Conservation (phyloP, 441 rosid species). For the Populus trichocarpa region DNA sequence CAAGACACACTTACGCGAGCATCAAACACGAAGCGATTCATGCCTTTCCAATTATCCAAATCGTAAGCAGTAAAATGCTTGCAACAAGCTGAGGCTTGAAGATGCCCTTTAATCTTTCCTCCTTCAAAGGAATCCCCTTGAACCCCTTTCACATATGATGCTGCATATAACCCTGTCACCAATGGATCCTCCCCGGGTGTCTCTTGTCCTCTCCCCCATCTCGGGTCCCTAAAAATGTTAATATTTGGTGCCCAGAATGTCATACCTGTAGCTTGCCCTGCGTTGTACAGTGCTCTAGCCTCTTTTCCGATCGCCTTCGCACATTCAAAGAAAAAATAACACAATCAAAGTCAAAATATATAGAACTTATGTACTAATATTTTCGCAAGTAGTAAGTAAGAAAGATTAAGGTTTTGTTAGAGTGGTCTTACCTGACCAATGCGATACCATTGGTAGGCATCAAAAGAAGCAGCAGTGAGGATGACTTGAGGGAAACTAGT, state of each 20-base stretch:
- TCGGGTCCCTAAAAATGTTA: slow-evolving; percentile 86
- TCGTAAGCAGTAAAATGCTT: slow-evolving; percentile 96
- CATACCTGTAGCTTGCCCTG: slow-evolving; percentile 73
- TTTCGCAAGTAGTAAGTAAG: background rate
- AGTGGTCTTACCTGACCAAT: slow-evolving; percentile 69
- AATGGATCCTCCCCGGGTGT: slow-evolving; percentile 97
- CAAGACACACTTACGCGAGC: slow-evolving; percentile 45
- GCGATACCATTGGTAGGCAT: slow-evolving; percentile 78
- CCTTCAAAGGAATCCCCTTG: slow-evolving; percentile 41
- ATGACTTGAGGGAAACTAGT: background rate
- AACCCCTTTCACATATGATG: slow-evolving; percentile 73
- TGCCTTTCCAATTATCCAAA: slow-evolving; percentile 89
- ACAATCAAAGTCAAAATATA: background rate
- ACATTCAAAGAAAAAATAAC: background rate
- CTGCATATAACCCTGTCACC: slow-evolving; percentile 70
- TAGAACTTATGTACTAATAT: background rate
- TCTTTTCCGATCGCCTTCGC: slow-evolving; percentile 79
- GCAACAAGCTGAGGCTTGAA: slow-evolving; percentile 93
- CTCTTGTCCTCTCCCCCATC: slow-evolving; percentile 99
- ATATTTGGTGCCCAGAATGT: slow-evolving; percentile 98
- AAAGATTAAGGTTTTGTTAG: background rate
- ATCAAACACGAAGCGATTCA: slow-evolving; percentile 75
- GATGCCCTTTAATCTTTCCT: slow-evolving; percentile 47
- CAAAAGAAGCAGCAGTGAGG: slow-evolving; percentile 19
- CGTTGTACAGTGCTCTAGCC: slow-evolving; percentile 90